Evolutionary conservation across 2,329 filamentous ascomycete genomes (phyloP).

Genomic region (Diplodia intermedia): DNA sequence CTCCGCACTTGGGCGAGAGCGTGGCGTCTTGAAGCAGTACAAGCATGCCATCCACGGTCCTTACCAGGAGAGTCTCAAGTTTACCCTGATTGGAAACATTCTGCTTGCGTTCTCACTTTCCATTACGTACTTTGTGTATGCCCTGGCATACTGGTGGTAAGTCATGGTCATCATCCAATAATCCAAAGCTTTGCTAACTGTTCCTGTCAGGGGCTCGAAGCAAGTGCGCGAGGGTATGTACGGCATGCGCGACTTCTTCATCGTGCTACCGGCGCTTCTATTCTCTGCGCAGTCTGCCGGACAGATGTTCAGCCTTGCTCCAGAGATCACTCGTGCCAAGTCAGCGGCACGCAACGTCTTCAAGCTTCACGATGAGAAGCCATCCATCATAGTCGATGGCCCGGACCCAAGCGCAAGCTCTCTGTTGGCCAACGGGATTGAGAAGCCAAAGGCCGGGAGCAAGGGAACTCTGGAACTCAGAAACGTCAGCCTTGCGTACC

Average conservation of each 20-base stretch:
- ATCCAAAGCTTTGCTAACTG: constrained; percentile 7
- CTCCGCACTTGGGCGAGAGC: constrained; percentile 52
- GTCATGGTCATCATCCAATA: constrained; percentile 31
- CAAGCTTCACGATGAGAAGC: constrained; percentile 49
- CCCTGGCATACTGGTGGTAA: constrained; percentile 58
- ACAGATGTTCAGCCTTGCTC: constrained; percentile 55
- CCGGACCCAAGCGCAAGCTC: not conserved
- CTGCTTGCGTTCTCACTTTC: constrained; percentile 54
- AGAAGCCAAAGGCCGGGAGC: constrained; percentile 50
- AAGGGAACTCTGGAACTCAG: constrained; percentile 45
- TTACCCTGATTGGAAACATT: constrained; percentile 51
- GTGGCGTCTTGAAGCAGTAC: constrained; percentile 49
- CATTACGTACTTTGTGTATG: constrained; percentile 57
- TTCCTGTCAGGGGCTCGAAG: constrained; percentile 44
- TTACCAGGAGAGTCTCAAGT: constrained; percentile 50
- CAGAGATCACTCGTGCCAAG: constrained; percentile 54
- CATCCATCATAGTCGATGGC: constrained; percentile 45
- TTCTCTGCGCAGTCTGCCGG: constrained; percentile 57
- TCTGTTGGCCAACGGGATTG: constrained; percentile 34
- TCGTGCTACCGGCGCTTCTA: constrained; percentile 54
- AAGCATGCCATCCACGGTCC: constrained; percentile 48
- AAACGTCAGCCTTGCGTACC: constrained; percentile 45
- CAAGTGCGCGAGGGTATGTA: constrained; percentile 54
- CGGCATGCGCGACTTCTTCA: constrained; percentile 53
- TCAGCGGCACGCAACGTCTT: constrained; percentile 55